These are phyloP conservation scores for Fallopia convolvulus DNA, from an alignment of 148 eudicot species.

Conservation along the genomic window DNA sequence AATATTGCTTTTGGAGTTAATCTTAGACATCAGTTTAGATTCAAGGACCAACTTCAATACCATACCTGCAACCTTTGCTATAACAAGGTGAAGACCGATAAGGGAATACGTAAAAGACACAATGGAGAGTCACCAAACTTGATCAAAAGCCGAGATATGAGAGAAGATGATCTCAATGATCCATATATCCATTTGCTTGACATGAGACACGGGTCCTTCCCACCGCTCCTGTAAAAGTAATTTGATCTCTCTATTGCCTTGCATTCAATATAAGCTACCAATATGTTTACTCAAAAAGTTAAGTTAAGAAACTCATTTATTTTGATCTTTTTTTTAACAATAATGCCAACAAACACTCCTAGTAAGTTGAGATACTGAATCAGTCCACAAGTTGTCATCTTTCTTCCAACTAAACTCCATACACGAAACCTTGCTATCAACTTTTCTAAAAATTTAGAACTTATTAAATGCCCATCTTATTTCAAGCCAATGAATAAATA, in stretches of 20 bases:
- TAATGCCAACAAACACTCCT: constrained; percentile 31
- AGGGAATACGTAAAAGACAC: constrained; percentile 72
- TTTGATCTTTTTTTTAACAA: no score
- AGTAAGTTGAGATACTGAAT: constrained; percentile 55
- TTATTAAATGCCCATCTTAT: no score
- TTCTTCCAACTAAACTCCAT: constrained; percentile 33
- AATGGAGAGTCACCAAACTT: constrained; percentile 72
- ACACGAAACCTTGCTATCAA: neutral
- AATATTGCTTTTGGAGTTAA: no score
- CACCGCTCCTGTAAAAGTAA: constrained; percentile 51
- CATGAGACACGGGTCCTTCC: constrained; percentile 33
- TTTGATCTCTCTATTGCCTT: constrained; percentile 68
- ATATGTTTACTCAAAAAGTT: neutral
- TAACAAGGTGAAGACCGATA: constrained; percentile 66
- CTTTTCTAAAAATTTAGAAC: no score
- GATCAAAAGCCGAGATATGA: constrained; percentile 72
- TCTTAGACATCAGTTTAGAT: neutral
- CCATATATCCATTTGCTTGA: constrained; percentile 68
- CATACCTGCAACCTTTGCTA: constrained; percentile 33
- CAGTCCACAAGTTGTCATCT: constrained; percentile 48
- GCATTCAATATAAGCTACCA: neutral
- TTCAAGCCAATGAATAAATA: no score
- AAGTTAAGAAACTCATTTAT: neutral
- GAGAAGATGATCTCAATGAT: constrained; percentile 52
- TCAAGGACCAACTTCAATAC: neutral